Evolutionary conservation across 2,329 filamentous ascomycete species (phyloP).

Genomic region (Taxawa tesnikishii): DNA sequence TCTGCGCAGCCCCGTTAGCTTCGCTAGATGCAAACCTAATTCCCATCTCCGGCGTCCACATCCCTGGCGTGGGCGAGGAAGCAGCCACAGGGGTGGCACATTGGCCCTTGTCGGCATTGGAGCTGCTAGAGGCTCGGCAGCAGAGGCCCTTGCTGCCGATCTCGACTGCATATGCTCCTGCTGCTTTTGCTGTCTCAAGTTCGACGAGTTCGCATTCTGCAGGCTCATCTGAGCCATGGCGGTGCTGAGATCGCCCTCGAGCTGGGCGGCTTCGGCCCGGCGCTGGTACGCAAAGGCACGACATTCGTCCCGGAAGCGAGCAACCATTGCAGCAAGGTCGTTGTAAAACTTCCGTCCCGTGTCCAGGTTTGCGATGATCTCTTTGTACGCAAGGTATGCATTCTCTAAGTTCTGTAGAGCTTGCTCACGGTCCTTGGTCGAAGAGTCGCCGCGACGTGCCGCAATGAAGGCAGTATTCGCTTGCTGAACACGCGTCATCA

Average conservation of each 20-base stretch:
- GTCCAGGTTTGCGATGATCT: conserved; percentile 84
- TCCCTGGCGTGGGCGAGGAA: conserved; percentile 30
- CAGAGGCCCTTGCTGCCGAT: conserved; percentile 5
- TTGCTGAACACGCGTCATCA: conserved; percentile 56
- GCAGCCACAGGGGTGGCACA: conserved; percentile 6
- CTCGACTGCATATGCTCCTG: conserved; percentile 15
- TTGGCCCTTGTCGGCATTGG: conserved; percentile 34
- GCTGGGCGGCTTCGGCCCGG: conserved; percentile 62
- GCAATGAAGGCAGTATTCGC: conserved; percentile 68
- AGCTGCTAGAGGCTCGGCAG: conserved; percentile 41
- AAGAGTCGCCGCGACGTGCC: conserved; percentile 55
- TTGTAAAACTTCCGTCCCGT: conserved; percentile 95
- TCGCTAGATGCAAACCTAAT: conserved; percentile 53
- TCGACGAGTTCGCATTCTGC: conserved; percentile 26
- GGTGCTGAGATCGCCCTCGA: conserved; percentile 56
- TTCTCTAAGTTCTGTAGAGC: conserved; percentile 81
- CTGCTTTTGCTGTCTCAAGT: conserved; percentile 31
- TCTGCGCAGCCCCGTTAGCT: conserved; percentile 13
- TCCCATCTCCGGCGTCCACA: conserved; percentile 72
- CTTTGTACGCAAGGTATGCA: conserved; percentile 92
- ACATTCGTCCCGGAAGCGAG: conserved; percentile 70
- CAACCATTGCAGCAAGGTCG: conserved; percentile 78
- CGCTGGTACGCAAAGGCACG: conserved; percentile 69
- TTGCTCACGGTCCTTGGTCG: conserved; percentile 64
- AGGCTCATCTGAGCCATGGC: conserved; percentile 48